Conservation (phyloP, 257 asterid species). For the Leonotis leonurus region DNA sequence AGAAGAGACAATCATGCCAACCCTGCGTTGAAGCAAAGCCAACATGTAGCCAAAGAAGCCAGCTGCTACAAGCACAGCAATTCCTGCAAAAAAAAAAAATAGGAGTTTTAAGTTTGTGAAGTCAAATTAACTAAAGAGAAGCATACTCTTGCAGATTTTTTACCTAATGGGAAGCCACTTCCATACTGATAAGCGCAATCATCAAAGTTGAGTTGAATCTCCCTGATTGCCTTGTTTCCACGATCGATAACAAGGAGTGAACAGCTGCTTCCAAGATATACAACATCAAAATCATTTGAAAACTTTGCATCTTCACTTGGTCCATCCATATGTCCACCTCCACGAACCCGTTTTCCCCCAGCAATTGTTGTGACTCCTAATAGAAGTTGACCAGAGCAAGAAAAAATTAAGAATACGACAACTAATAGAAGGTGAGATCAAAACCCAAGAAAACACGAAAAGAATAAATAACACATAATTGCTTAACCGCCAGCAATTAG, state of each 20-base stretch:
- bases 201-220: constrained; percentile 86
- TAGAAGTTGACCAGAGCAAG: too few relatives aligned
- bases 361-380: constrained; percentile 93
- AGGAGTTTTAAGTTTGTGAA: not conserved
- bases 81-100: constrained; percentile 40
- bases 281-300: constrained; percentile 89
- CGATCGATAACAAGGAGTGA: constrained; percentile 95
- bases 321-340: constrained; percentile 90
- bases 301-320: constrained; percentile 96
- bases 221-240: constrained; percentile 89
- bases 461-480: not conserved
- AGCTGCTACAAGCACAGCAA: constrained; percentile 75
- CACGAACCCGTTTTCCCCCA: constrained; percentile 87
- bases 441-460: not conserved
- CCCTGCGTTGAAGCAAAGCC: constrained; percentile 74
- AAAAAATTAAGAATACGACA: not conserved
- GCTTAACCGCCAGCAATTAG: too few relatives aligned
- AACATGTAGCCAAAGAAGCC: constrained; percentile 95
- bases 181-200: constrained; percentile 99
- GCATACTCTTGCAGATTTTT: constrained; percentile 1
- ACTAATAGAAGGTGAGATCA: not conserved
- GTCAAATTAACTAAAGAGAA: not conserved
- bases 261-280: constrained; percentile 92
- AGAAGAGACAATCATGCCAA: constrained; percentile 53
- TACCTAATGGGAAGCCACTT: constrained; percentile 85